Percentiles rank a stretch among this genome's conserved stretches.
phyloP scores from a whole-genome alignment of 768 basidiomycete genomes.

The Roridomyces roridus region DNA sequence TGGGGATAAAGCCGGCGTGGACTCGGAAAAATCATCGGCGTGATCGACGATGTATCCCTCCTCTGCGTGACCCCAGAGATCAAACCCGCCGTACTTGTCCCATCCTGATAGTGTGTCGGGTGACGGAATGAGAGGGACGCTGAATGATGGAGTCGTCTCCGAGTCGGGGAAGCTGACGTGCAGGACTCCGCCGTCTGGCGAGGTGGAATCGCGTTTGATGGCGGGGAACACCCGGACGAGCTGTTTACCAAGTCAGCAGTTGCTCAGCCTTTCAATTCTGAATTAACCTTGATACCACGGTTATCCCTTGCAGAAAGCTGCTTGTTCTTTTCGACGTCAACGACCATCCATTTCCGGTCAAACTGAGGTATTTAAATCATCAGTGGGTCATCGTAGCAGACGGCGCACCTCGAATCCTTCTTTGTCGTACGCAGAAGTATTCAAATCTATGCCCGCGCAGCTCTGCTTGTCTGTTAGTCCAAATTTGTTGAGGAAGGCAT shows the following conservation, averaged over 20 bases:
- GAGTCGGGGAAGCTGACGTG: slow-evolving; percentile 23
- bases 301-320: slow-evolving; percentile 27
- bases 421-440: slow-evolving; percentile 15
- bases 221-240: slow-evolving; percentile 21
- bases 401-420: slow-evolving; percentile 27
- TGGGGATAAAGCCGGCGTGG: slow-evolving; percentile 7
- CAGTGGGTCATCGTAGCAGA: too few species aligned
- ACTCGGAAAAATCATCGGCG: not conserved
- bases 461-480: too few species aligned
- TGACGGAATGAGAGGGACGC: slow-evolving; percentile 19
- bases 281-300: slow-evolving; percentile 23
- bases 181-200: slow-evolving; percentile 18
- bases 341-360: slow-evolving; percentile 27
- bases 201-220: slow-evolving; percentile 17
- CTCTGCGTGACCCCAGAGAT: slow-evolving; percentile 18
- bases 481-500: too few species aligned
- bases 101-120: slow-evolving; percentile 15
- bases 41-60: slow-evolving; percentile 23
- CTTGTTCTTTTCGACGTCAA: slow-evolving; percentile 26
- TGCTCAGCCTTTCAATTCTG: too few species aligned
- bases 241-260: not conserved
- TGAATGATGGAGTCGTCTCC: slow-evolving; percentile 16
- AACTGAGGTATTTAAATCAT: not conserved
- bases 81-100: slow-evolving; percentile 17
- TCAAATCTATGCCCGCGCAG: slow-evolving; percentile 20